These are phyloP conservation scores for Diplocarpon rosae DNA, from an alignment of 2,329 filamentous ascomycete species.

Conservation along the genomic window DNA sequence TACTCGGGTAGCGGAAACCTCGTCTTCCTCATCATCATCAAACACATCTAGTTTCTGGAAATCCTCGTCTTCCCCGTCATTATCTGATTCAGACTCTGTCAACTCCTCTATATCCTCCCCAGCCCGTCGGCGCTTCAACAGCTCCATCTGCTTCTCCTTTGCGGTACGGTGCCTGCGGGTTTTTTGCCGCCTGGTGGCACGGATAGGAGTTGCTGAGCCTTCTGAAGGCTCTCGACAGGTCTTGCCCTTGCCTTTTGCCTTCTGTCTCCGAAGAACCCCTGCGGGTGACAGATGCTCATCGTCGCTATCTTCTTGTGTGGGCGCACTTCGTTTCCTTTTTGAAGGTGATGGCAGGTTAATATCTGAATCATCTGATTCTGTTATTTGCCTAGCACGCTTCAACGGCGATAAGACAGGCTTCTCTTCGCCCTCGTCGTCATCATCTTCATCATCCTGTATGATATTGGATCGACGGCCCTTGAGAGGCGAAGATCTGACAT, in stretches of 20 bases:
- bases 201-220: neutral
- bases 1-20: neutral
- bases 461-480: slow-evolving; percentile 5
- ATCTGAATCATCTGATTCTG: slow-evolving; percentile 5
- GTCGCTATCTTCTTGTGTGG: neutral
- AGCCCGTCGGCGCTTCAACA: slow-evolving; percentile 30
- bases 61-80: slow-evolving; percentile 10
- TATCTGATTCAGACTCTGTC: slow-evolving; percentile 28
- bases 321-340: slow-evolving; percentile 9
- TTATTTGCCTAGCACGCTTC: slow-evolving; percentile 6
- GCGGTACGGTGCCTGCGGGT: slow-evolving; percentile 26
- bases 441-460: neutral
- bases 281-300: slow-evolving; percentile 6
- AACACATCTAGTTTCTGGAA: slow-evolving; percentile 38
- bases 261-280: neutral
- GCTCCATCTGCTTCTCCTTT: slow-evolving; percentile 32
- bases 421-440: slow-evolving; percentile 8
- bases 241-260: neutral
- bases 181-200: slow-evolving; percentile 16
- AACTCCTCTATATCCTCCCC: slow-evolving; percentile 31
- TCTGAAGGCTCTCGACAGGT: slow-evolving; percentile 4
- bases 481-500: slow-evolving; percentile 13
- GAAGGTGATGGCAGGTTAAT: slow-evolving; percentile 10
- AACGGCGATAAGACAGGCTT: slow-evolving; percentile 13
- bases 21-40: slow-evolving; percentile 32